Conservation (phyloP, 192 early-diverging fungal species). For the Backusella sp. region DNA sequence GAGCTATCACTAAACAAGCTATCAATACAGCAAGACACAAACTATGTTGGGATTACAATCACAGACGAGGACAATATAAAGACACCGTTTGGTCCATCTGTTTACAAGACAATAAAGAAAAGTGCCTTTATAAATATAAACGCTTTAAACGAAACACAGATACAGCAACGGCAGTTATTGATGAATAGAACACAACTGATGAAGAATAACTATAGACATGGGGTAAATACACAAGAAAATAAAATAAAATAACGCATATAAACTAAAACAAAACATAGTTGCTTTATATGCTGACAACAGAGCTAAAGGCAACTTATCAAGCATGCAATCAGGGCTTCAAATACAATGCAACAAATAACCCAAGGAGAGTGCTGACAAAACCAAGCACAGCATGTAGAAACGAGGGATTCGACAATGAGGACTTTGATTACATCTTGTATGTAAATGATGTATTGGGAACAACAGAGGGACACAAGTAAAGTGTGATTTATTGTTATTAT, state of each 20-base stretch:
- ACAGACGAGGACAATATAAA: constrained; percentile 23
- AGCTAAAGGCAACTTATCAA: constrained; percentile 29
- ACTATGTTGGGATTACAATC: constrained; percentile 40
- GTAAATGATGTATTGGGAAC: constrained; percentile 93
- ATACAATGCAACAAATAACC: constrained; percentile 82
- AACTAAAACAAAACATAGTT: constrained; percentile 7
- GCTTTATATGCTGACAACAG: constrained; percentile 20
- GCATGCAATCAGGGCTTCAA: constrained; percentile 73
- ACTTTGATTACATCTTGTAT: constrained; percentile 96
- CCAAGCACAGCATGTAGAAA: constrained; percentile 90
- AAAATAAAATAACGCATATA: background rate
- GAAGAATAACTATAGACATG: background rate
- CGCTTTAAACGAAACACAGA: background rate
- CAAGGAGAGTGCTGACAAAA: constrained; percentile 94
- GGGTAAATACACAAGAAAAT: background rate
- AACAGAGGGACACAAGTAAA: constrained; percentile 83
- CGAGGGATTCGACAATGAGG: constrained; percentile 93
- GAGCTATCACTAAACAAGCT: background rate
- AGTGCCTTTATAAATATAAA: background rate
- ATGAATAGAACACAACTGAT: background rate
- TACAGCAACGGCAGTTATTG: background rate
- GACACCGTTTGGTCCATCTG: background rate
- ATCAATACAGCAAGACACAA: constrained; percentile 25
- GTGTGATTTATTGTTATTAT: background rate
- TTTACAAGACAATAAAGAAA: background rate